Evolutionary conservation across 352 stramenopile genomes (phyloP).

Genomic region (Phytopythium vexans): DNA sequence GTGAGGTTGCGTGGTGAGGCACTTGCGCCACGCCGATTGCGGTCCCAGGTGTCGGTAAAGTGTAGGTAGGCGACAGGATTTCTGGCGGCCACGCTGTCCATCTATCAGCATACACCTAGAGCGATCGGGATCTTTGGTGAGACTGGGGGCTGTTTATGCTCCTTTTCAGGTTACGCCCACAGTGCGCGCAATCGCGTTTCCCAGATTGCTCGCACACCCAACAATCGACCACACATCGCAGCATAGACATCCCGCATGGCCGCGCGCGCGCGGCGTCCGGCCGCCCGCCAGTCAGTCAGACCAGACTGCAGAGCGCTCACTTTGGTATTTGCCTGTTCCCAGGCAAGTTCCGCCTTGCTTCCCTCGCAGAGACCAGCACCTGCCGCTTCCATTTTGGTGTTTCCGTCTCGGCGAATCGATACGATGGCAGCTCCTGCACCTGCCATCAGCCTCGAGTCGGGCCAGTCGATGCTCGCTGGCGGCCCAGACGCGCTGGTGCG

Average conservation of each 20-base stretch:
- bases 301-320: slow-evolving; percentile 1
- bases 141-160: too few species aligned
- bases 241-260: too few species aligned
- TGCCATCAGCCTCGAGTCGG: slow-evolving; percentile 10
- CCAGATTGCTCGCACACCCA: neutral
- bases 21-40: too few species aligned
- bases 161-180: too few species aligned
- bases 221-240: slow-evolving; percentile 2
- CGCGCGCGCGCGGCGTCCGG: slow-evolving; percentile 3
- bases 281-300: slow-evolving; percentile 3
- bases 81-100: too few species aligned
- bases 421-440: slow-evolving; percentile 5
- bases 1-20: too few species aligned
- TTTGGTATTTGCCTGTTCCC: slow-evolving; percentile 7
- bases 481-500: slow-evolving; percentile 19
- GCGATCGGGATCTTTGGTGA: too few species aligned
- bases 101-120: too few species aligned
- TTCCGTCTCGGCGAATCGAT: neutral
- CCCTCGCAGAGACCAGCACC: slow-evolving; percentile 1
- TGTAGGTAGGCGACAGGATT: too few species aligned
- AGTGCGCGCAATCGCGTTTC: slow-evolving; percentile 4
- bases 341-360: slow-evolving; percentile 9
- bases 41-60: too few species aligned
- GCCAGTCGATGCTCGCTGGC: slow-evolving; percentile 10
- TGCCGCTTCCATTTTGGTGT: too few species aligned